These are phyloP conservation scores for Terana coerulea DNA, from an alignment of 768 basidiomycete species.

Conservation along the genomic window DNA sequence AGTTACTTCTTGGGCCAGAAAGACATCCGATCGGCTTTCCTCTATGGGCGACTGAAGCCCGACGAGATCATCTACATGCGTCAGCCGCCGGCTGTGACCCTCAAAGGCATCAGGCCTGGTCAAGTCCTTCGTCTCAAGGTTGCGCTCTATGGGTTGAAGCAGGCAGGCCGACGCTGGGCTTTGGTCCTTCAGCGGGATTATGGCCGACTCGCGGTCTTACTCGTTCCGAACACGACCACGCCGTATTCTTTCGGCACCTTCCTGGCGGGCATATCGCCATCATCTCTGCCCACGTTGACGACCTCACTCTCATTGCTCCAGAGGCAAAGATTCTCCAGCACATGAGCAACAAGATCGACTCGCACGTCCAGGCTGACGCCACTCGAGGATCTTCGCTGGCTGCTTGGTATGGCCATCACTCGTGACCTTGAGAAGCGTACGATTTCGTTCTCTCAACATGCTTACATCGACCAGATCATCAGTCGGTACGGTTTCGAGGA, in stretches of 20 bases:
- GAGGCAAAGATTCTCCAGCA: neutral
- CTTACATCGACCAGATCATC: constrained; percentile 32
- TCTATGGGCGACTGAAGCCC: constrained; percentile 19
- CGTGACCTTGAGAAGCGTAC: constrained; percentile 19
- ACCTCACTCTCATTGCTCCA: neutral
- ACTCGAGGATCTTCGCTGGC: constrained; percentile 9
- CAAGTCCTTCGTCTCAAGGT: neutral
- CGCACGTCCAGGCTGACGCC: constrained; percentile 8
- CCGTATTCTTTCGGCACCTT: constrained; percentile 1
- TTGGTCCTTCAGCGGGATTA: neutral
- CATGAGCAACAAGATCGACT: neutral
- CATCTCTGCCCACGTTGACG: constrained; percentile 5
- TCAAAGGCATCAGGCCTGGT: constrained; percentile 1
- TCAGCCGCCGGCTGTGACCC: constrained; percentile 2
- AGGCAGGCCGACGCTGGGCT: constrained; percentile 13
- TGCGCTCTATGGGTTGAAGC: constrained; percentile 9
- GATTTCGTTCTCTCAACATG: constrained; percentile 21
- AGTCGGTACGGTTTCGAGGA: constrained; percentile 25
- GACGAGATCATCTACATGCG: constrained; percentile 15
- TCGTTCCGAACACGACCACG: constrained; percentile 7
- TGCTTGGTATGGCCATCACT: constrained; percentile 25
- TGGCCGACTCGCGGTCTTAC: constrained; percentile 2
- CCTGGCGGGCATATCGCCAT: neutral
- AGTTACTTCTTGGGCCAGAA: constrained; percentile 28
- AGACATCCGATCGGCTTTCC: constrained; percentile 30